Evolutionary conservation across 2,329 filamentous ascomycete species (phyloP), one percentile per base, ranked within the genome.

Genomic region (Epicoccum sorghinum): DNA sequence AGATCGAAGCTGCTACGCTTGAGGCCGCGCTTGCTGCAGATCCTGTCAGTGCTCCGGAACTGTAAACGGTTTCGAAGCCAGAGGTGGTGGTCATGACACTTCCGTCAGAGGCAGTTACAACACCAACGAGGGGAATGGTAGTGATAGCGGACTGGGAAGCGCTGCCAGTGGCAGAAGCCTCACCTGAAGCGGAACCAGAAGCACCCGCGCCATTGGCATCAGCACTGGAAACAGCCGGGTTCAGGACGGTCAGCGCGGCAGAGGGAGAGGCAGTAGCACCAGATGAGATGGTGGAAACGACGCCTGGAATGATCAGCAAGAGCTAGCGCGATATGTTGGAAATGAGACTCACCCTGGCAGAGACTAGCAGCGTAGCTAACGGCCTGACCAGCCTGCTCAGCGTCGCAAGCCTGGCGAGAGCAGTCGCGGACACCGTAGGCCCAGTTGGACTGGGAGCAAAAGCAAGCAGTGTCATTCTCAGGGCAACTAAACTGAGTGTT

Each of bases 391-490:
- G 72, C 67, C 32, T 71, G 60, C 1, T 52, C 56, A 7, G 51
- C 46, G 43, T 54, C 43, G 60, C 79, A 80, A 30, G 75, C 75
- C 61, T 76, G 69, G 51, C 66, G 74, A 52, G 77, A 70, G 70
- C 79, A 82, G 64, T 82, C 79, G 54, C 78, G 77, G 44, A 82
- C 68, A 55, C 79, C 79, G 52, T 76, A 79, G 52, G 70, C 72
- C 59, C 79, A 82, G 71, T 79, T 66, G 32, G 54, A 55, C 50
- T 78, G 71, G n/a, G 55, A 61, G 73, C 79, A 82, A 55, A 79
- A 75, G 73, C 79, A 82, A 47, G 54, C 50, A 30, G 69, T 57
- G 59, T 80, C 77, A 12, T 67, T 66, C 10, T 53, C 14, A 13
- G 59, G 22, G 65, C 79, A 82, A 52, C 74, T 75, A 58, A 81